Evolutionary conservation across 257 asterid genomes (phyloP).

Genomic region (Primulina eburnea): DNA sequence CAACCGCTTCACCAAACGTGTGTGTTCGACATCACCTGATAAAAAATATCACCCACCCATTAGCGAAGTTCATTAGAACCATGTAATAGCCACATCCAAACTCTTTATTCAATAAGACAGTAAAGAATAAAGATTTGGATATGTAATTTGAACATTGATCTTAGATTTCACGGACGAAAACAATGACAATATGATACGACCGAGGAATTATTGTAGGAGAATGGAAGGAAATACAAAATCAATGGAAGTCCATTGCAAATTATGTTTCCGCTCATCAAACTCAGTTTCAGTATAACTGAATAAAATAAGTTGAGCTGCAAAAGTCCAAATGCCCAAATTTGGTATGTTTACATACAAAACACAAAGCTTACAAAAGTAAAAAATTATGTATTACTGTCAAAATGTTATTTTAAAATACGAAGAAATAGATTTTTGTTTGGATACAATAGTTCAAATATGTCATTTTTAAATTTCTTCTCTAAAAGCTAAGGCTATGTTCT

Average conservation of each 20-base stretch:
- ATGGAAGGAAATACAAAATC: neutral
- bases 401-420: too few relatives aligned
- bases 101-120: constrained; percentile 9
- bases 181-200: neutral
- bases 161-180: too few relatives aligned
- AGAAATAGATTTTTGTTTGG: neutral
- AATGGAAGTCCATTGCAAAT: neutral
- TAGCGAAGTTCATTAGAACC: constrained; percentile 3
- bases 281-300: too few relatives aligned
- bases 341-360: neutral
- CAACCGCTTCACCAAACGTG: constrained; percentile 92
- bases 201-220: neutral
- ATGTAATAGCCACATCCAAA: constrained; percentile 20
- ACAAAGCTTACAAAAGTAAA: neutral
- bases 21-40: constrained; percentile 95
- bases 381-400: neutral
- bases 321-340: neutral
- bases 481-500: neutral
- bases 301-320: neutral
- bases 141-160: too few relatives aligned
- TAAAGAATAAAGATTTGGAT: neutral
- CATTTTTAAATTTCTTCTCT: too few relatives aligned
- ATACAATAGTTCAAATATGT: neutral
- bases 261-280: neutral
- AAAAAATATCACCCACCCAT: constrained; percentile 29